Conservation (phyloP, 2,329 filamentous ascomycete species). For the Penicillium corylophilum region DNA sequence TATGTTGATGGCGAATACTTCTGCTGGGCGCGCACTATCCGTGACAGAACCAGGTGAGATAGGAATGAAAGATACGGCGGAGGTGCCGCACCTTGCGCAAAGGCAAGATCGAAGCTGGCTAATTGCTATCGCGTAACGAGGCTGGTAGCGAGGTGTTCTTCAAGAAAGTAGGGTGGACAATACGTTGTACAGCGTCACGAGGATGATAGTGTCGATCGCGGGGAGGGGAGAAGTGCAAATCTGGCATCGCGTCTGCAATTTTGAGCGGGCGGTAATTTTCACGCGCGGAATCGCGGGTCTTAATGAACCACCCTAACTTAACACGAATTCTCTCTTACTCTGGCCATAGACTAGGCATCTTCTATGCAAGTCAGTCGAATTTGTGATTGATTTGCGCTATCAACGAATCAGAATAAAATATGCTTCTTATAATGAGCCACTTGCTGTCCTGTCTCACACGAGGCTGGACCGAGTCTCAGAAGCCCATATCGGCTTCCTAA, state of each 20-base stretch:
- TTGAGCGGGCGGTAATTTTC: slow-evolving; percentile 12
- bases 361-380: too few species aligned
- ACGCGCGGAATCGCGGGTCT: neutral
- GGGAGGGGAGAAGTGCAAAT: slow-evolving; percentile 11
- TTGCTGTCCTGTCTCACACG: too few species aligned
- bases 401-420: too few species aligned
- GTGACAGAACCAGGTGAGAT: neutral
- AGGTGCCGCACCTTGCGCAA: neutral
- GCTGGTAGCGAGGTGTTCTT: neutral
- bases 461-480: too few species aligned
- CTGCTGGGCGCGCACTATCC: slow-evolving; percentile 10
- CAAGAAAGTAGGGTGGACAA: neutral
- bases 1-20: slow-evolving; percentile 7
- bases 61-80: neutral
- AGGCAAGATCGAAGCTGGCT: neutral
- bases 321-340: too few species aligned
- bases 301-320: neutral
- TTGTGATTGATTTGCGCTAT: too few species aligned
- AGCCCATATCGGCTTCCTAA: too few species aligned
- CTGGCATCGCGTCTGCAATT: slow-evolving; percentile 4
- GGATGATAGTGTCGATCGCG: slow-evolving; percentile 3
- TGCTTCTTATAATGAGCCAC: too few species aligned
- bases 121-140: neutral
- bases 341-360: too few species aligned
- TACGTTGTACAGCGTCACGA: neutral